Conservation (phyloP, 495 filamentous ascomycete species). For the Symbiotaphrina buchneri region DNA sequence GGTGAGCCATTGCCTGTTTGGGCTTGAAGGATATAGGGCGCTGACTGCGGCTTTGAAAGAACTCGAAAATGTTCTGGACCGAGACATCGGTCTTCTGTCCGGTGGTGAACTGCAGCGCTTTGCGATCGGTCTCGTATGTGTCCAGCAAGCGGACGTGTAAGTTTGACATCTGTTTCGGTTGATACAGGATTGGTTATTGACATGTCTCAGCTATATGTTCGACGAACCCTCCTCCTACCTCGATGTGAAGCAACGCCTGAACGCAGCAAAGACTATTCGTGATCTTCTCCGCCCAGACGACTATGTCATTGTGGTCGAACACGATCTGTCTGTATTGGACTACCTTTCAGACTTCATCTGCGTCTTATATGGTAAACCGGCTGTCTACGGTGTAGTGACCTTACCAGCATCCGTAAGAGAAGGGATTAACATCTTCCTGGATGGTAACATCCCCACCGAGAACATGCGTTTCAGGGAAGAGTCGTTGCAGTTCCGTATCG, state of each 20-base stretch:
- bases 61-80: conserved; percentile 62
- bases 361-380: conserved; percentile 84
- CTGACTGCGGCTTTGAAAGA: conserved; percentile 24
- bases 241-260: conserved; percentile 94
- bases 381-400: conserved; percentile 96
- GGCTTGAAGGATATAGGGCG: neutral
- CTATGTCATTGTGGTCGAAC: conserved; percentile 96
- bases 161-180: conserved; percentile 8
- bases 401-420: conserved; percentile 88
- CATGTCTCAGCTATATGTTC: conserved; percentile 69
- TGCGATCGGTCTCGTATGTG: conserved; percentile 84
- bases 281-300: conserved; percentile 67
- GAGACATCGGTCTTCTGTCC: conserved; percentile 73
- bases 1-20: conserved; percentile 19
- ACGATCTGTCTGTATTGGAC: conserved; percentile 93
- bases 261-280: conserved; percentile 78
- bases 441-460: conserved; percentile 93
- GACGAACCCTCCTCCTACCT: conserved; percentile 97
- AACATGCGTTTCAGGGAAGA: conserved; percentile 97
- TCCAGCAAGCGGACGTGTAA: conserved; percentile 89
- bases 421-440: conserved; percentile 99
- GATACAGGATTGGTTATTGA: conserved; percentile 4
- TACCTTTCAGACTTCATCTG: conserved; percentile 98
- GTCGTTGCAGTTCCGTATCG: conserved; percentile 86
- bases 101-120: conserved; percentile 97